Conservation (phyloP, 305 asterid genomes). For the Solanum hybrid region DNA sequence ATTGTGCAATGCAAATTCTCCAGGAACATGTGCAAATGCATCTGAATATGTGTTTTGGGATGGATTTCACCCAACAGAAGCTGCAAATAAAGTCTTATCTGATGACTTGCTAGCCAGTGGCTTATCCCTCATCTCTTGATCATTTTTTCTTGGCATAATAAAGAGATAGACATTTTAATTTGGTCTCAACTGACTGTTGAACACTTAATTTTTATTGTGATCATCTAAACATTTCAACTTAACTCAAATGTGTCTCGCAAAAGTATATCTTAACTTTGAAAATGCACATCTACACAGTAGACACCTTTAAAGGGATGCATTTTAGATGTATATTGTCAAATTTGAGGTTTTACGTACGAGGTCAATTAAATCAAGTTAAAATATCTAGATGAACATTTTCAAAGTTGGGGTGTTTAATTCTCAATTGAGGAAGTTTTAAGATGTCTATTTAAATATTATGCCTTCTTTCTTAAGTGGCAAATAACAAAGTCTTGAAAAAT, state of each 20-base stretch:
- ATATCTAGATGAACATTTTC: not conserved
- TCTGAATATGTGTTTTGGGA: conserved; percentile 83
- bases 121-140: conserved; percentile 47
- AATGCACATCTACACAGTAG: not conserved
- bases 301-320: not conserved
- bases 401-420: not conserved
- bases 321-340: not conserved
- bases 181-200: not conserved
- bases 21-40: conserved; percentile 77
- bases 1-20: conserved; percentile 59
- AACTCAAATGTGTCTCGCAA: not conserved
- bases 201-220: not conserved
- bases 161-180: not conserved
- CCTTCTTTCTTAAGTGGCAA: not conserved
- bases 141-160: not conserved
- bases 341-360: not conserved
- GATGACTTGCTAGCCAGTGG: conserved; percentile 69
- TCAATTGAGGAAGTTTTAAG: not conserved
- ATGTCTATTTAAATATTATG: not conserved
- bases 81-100: conserved; percentile 65
- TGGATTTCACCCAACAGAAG: conserved; percentile 77
- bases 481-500: not conserved
- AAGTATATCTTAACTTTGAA: not conserved
- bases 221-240: not conserved
- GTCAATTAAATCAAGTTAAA: not conserved